These are phyloP conservation scores for Pholiota adiposa DNA, from an alignment of 1,284 basidiomycete genomes.

Conservation along the genomic window DNA sequence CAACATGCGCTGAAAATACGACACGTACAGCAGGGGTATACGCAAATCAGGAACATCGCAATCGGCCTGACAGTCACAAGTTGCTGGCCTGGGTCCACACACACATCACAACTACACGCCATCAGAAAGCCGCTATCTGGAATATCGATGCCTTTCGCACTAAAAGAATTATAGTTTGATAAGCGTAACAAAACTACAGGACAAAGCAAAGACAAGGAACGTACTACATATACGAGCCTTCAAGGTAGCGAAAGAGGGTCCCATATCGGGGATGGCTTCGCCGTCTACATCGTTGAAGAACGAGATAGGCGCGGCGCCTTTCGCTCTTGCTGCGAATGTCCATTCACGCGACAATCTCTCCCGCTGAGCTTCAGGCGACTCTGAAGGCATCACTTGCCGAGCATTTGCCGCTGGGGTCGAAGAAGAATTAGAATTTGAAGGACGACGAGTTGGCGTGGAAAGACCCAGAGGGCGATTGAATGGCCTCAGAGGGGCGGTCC, in stretches of 20 bases:
- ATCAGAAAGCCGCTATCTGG: conserved; percentile 29
- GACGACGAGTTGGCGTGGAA: background rate
- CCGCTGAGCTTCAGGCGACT: conserved; percentile 24
- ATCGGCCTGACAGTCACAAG: conserved; percentile 37
- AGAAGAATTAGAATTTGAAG: too few species aligned
- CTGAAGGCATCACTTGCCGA: too few species aligned
- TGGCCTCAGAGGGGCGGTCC: background rate
- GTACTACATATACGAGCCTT: conserved; percentile 52
- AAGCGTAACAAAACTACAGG: too few species aligned
- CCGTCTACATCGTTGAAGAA: conserved; percentile 53
- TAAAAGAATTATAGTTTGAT: too few species aligned
- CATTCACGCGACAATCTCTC: conserved; percentile 41
- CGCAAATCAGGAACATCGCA: conserved; percentile 39
- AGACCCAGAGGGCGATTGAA: background rate
- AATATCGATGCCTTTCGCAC: conserved; percentile 24
- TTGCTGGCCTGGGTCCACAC: conserved; percentile 24
- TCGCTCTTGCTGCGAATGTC: conserved; percentile 40
- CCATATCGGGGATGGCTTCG: conserved; percentile 47
- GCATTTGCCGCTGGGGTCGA: too few species aligned
- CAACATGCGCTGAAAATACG: background rate
- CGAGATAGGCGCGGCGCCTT: conserved; percentile 44
- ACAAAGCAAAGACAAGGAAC: too few species aligned
- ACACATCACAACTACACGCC: conserved; percentile 32
- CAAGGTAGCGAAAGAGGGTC: conserved; percentile 53
- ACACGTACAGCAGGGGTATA: conserved; percentile 41